Conservation (phyloP, 2,329 filamentous ascomycete genomes). For the Aspergillus sp. region DNA sequence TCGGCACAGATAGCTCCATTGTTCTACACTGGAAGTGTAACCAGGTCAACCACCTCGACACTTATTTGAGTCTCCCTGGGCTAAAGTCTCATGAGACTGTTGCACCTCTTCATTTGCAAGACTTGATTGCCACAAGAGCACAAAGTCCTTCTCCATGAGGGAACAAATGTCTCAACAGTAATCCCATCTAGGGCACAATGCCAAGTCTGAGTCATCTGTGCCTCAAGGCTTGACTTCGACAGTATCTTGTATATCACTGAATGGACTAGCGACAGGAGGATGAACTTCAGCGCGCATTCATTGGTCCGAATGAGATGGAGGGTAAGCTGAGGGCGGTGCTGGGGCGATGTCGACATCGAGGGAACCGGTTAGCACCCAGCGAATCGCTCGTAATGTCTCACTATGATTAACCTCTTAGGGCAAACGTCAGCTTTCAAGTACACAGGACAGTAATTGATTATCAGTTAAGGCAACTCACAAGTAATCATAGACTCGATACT, state of each 20-base stretch:
- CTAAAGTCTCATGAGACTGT: not conserved
- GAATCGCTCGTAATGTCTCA: not conserved
- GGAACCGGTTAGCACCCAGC: not conserved
- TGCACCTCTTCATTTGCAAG: not conserved
- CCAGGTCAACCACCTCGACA: too few species aligned
- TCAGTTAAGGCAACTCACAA: not conserved
- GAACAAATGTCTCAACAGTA: too few species aligned
- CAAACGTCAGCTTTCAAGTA: not conserved
- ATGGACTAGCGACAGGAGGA: not conserved
- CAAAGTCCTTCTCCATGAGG: not conserved
- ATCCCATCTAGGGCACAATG: too few species aligned
- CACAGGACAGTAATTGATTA: not conserved
- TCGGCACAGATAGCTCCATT: too few species aligned
- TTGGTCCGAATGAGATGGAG: not conserved
- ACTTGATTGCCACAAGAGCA: not conserved
- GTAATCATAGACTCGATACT: not conserved
- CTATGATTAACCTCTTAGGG: too few species aligned
- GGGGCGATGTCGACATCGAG: not conserved
- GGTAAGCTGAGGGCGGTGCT: not conserved
- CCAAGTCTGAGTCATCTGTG: too few species aligned
- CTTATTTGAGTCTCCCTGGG: not conserved
- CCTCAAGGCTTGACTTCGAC: too few species aligned
- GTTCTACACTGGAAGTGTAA: too few species aligned
- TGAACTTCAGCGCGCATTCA: not conserved
- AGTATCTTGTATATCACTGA: too few species aligned